Percentiles rank a stretch among this genome's conserved stretches.
These are phyloP conservation scores for Pholiota microspora DNA, from an alignment of 768 basidiomycete species.

Conservation along the genomic window DNA sequence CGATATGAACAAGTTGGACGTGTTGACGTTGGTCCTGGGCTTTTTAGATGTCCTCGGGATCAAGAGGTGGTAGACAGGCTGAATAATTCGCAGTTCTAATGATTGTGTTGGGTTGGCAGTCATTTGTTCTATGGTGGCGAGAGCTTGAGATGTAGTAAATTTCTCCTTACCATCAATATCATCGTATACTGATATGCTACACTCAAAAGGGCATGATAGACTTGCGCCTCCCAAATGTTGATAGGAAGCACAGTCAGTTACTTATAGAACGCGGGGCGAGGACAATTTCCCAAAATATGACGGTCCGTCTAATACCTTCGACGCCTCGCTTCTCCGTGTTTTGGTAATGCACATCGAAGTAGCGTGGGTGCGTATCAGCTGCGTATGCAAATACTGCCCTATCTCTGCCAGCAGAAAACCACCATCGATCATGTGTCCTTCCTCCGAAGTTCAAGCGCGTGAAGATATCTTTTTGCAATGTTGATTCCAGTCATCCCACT, in stretches of 20 bases:
- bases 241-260: not conserved
- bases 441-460: constrained; percentile 10
- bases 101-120: too few relatives aligned
- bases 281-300: not conserved
- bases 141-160: too few relatives aligned
- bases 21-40: not conserved
- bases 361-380: not conserved
- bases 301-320: constrained; percentile 1
- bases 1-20: too few relatives aligned
- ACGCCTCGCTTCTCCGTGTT: not conserved
- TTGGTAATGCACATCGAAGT: not conserved
- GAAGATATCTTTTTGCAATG: not conserved
- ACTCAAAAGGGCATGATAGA: not conserved
- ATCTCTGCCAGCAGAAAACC: not conserved
- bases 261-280: not conserved
- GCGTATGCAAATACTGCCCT: not conserved
- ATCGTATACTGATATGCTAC: too few relatives aligned
- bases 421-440: constrained; percentile 4
- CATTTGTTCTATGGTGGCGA: too few relatives aligned
- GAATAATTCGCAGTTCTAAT: too few relatives aligned
- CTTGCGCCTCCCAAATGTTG: not conserved
- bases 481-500: not conserved
- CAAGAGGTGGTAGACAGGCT: not conserved
- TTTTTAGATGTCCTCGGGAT: not conserved
- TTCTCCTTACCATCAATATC: too few relatives aligned